phyloP scores from a whole-genome alignment of 768 basidiomycete genomes.

The Ramaria rubella region DNA sequence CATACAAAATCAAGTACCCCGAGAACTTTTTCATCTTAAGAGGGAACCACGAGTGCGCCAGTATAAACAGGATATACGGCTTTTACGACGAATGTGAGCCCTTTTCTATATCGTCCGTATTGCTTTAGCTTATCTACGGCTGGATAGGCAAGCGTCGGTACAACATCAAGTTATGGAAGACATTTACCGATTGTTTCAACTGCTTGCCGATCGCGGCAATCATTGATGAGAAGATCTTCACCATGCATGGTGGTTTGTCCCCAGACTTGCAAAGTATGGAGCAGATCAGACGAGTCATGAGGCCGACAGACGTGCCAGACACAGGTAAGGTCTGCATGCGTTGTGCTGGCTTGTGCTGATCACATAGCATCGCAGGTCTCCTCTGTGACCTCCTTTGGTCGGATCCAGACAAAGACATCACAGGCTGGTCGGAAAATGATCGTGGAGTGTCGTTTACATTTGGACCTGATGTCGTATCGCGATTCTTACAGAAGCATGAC shows the following conservation, averaged over 20 bases:
- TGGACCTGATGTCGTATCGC: constrained; percentile 94
- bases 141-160: constrained; percentile 95
- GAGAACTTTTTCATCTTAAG: constrained; percentile 99
- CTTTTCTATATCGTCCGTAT: neutral
- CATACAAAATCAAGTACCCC: constrained; percentile 99
- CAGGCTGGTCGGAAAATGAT: constrained; percentile 99
- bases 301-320: constrained; percentile 98
- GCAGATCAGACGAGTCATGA: constrained; percentile 98
- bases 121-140: neutral
- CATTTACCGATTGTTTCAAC: constrained; percentile 99
- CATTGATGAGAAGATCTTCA: constrained; percentile 99
- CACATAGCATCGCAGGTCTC: constrained; percentile 47
- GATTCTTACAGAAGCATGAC: constrained; percentile 98
- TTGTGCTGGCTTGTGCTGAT: neutral
- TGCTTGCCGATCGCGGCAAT: constrained; percentile 98
- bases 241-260: constrained; percentile 97
- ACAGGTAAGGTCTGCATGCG: constrained; percentile 56
- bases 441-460: constrained; percentile 98
- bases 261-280: constrained; percentile 99
- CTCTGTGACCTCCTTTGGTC: constrained; percentile 98
- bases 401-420: constrained; percentile 98
- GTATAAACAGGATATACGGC: constrained; percentile 99
- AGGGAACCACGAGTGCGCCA: constrained; percentile 98
- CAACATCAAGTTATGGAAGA: constrained; percentile 99
- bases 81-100: constrained; percentile 98